Evolutionary conservation across 1,139 yeast genomes (phyloP).

Genomic region (Suhomyces ambrosiae): DNA sequence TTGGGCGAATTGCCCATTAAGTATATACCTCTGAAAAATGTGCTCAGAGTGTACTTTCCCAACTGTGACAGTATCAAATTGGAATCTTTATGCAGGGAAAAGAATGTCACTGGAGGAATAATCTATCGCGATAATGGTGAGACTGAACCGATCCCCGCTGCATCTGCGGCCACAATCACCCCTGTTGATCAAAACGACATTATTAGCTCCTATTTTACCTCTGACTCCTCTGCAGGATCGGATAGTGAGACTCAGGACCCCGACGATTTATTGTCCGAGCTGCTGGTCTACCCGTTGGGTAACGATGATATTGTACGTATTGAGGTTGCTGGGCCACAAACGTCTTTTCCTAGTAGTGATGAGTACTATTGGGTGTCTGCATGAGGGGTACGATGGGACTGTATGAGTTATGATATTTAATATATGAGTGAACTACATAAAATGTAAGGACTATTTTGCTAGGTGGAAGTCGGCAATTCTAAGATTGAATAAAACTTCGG

Average conservation of each 20-base stretch:
- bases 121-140: slow-evolving; percentile 33
- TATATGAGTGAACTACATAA: slow-evolving; percentile 6
- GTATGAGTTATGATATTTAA: slow-evolving; percentile 1
- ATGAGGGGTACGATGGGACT: no score
- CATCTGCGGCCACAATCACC: neutral
- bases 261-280: slow-evolving; percentile 25
- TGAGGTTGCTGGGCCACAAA: slow-evolving; percentile 14
- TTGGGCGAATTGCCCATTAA: slow-evolving; percentile 55
- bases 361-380: slow-evolving; percentile 29
- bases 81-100: slow-evolving; percentile 51
- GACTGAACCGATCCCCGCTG: slow-evolving; percentile 8
- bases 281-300: slow-evolving; percentile 24
- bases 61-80: slow-evolving; percentile 55
- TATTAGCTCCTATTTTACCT: slow-evolving; percentile 25
- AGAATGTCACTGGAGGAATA: slow-evolving; percentile 52
- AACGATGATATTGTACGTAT: slow-evolving; percentile 29
- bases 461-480: neutral
- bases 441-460: neutral
- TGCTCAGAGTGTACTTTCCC: slow-evolving; percentile 57
- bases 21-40: slow-evolving; percentile 32
- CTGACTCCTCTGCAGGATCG: slow-evolving; percentile 19
- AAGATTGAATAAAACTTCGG: no score
- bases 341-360: slow-evolving; percentile 17
- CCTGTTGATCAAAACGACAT: slow-evolving; percentile 23
- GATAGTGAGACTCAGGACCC: slow-evolving; percentile 17